Conservation (phyloP, 345 rosid genomes). For the Leavenworthia alabamica region DNA sequence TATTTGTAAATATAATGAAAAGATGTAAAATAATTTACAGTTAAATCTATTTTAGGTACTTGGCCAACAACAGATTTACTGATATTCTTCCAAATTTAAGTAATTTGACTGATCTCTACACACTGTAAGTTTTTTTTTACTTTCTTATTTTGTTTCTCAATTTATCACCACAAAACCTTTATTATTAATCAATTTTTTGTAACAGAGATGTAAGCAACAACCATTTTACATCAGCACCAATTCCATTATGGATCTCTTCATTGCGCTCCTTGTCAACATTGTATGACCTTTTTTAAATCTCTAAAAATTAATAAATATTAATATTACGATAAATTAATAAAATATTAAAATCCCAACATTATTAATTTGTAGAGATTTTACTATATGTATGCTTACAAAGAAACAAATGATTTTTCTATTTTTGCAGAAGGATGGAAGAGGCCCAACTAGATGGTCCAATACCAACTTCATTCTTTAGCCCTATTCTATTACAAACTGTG, state of each 20-base stretch:
- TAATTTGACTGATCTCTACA: slow-evolving; percentile 43
- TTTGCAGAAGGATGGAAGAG: background rate
- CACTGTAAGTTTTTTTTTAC: slow-evolving; percentile 50
- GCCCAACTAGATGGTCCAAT: background rate
- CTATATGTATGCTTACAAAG: background rate
- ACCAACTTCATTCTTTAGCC: background rate
- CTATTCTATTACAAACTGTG: background rate
- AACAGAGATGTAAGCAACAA: slow-evolving; percentile 86
- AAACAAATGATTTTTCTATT: background rate
- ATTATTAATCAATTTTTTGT: background rate
- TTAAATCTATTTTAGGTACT: slow-evolving; percentile 41
- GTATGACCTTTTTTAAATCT: slow-evolving; percentile 39
- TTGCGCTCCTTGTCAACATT: slow-evolving; percentile 48
- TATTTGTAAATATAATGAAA: background rate
- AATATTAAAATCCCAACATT: no score
- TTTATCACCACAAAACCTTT: background rate
- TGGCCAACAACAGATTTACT: slow-evolving; percentile 58
- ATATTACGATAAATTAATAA: no score
- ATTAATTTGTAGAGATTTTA: no score
- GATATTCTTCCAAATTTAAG: slow-evolving; percentile 64
- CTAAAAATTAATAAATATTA: no score
- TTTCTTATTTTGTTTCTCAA: background rate
- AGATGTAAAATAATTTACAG: background rate
- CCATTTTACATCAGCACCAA: slow-evolving; percentile 32
- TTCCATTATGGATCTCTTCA: slow-evolving; percentile 57